Conservation (phyloP, 1,284 basidiomycete genomes). For the Neonothopanus nambi region DNA sequence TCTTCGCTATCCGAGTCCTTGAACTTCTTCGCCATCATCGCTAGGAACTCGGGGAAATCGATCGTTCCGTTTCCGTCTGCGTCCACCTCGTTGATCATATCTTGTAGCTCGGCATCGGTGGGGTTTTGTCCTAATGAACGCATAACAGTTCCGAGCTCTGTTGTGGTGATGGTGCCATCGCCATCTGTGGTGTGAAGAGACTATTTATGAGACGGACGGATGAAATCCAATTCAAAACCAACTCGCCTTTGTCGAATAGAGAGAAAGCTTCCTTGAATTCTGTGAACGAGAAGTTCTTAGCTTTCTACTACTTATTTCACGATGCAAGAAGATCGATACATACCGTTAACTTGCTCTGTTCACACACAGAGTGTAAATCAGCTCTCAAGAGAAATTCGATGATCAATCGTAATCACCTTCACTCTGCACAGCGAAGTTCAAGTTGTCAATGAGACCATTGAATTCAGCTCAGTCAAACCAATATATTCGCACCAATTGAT, state of each 20-base stretch:
- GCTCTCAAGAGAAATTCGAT: no score
- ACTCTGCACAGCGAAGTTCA: no score
- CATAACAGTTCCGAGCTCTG: conserved; percentile 91
- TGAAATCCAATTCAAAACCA: neutral
- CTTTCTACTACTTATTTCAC: neutral
- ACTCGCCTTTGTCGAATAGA: conserved; percentile 82
- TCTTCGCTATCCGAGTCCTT: conserved; percentile 81
- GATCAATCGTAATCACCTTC: no score
- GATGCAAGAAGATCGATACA: neutral
- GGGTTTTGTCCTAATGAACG: conserved; percentile 89
- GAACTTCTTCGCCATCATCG: conserved; percentile 96
- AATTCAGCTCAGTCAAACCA: neutral
- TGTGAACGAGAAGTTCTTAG: conserved; percentile 22
- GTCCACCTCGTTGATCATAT: conserved; percentile 83
- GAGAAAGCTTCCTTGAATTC: conserved; percentile 85
- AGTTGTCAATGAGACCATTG: no score
- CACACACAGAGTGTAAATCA: no score
- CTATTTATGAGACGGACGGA: neutral
- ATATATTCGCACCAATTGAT: neutral
- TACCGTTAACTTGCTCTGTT: conserved; percentile 14
- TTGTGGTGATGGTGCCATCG: conserved; percentile 89
- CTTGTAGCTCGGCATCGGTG: conserved; percentile 84
- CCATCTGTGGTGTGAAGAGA: conserved; percentile 53
- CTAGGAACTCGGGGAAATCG: conserved; percentile 82
- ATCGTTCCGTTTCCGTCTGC: conserved; percentile 74